phyloP scores from a whole-genome alignment of 2,329 filamentous ascomycete genomes.

The Penicillium sp. region DNA sequence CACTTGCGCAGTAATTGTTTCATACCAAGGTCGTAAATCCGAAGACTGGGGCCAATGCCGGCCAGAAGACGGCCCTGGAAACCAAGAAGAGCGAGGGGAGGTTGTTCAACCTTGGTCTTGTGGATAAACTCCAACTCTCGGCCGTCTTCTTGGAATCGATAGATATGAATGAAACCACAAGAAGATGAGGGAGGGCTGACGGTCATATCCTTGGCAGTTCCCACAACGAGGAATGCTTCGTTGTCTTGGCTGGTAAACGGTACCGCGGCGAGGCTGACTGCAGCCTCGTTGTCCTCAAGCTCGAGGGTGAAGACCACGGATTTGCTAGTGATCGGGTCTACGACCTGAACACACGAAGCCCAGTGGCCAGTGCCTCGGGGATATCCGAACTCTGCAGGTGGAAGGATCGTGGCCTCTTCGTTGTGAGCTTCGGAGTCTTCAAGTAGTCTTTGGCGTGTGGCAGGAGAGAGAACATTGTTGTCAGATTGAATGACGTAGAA shows the following conservation, averaged over 20 bases:
- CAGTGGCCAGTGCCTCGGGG: constrained; percentile 80
- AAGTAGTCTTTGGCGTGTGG: constrained; percentile 72
- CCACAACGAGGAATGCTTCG: constrained; percentile 88
- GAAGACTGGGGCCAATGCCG: constrained; percentile 78
- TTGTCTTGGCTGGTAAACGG: constrained; percentile 85
- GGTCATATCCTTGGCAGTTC: constrained; percentile 86
- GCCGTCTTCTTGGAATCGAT: constrained; percentile 85
- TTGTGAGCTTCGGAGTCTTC: constrained; percentile 69
- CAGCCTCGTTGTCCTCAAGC: constrained; percentile 84
- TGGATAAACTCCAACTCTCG: constrained; percentile 89
- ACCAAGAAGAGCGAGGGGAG: constrained; percentile 81
- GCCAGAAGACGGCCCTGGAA: constrained; percentile 89
- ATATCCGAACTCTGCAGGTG: constrained; percentile 84
- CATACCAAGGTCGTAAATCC: constrained; percentile 91
- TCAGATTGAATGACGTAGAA: constrained; percentile 96
- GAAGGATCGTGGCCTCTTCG: constrained; percentile 67
- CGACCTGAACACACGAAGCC: constrained; percentile 91
- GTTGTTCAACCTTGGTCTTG: constrained; percentile 88
- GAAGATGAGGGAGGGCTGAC: constrained; percentile 72
- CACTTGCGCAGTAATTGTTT: constrained; percentile 89
- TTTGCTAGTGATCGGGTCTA: constrained; percentile 79
- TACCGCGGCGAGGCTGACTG: constrained; percentile 79
- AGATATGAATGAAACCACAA: constrained; percentile 86
- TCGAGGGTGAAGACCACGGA: constrained; percentile 74
- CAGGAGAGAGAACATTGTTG: constrained; percentile 81